phyloP scores from a whole-genome alignment of 108 stramenopile genomes.

The Conticribra guillardii region DNA sequence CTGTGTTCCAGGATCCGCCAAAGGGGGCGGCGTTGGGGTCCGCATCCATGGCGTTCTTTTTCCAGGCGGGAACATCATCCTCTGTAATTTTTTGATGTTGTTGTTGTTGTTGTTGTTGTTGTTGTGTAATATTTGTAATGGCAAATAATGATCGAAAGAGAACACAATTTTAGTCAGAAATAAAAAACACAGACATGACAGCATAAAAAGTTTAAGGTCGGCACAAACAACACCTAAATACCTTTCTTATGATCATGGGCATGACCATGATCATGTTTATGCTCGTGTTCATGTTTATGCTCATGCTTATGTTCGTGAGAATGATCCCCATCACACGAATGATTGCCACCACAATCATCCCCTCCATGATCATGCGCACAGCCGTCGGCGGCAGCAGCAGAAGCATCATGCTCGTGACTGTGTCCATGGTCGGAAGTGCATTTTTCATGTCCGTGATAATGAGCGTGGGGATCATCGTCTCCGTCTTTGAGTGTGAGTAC shows the following conservation, averaged over 20 bases:
- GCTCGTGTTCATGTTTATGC: constrained; percentile 24
- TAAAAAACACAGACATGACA: neutral
- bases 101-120: constrained; percentile 19
- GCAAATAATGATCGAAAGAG: too few species aligned
- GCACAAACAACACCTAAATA: too few species aligned
- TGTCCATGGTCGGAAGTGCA: constrained; percentile 34
- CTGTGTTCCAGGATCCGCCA: constrained; percentile 72
- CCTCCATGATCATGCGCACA: neutral
- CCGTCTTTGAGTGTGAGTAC: constrained; percentile 21
- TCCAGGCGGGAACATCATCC: constrained; percentile 78
- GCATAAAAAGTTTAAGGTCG: too few species aligned
- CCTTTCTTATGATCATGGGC: neutral
- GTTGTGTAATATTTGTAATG: neutral
- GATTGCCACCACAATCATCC: constrained; percentile 3
- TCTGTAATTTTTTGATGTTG: constrained; percentile 7
- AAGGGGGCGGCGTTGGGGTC: constrained; percentile 74
- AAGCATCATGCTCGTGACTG: constrained; percentile 14
- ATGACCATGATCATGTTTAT: neutral
- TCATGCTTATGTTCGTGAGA: constrained; percentile 11
- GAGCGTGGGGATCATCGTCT: constrained; percentile 68
- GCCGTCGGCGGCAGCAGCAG: neutral
- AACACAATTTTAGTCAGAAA: too few species aligned
- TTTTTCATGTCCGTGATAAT: constrained; percentile 85
- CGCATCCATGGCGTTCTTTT: constrained; percentile 62
- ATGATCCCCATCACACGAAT: constrained; percentile 20